Percentiles rank a stretch among this genome's conserved stretches.
phyloP scores from a whole-genome alignment of 2,329 filamentous ascomycete species.

The Ascochyta fabae region DNA sequence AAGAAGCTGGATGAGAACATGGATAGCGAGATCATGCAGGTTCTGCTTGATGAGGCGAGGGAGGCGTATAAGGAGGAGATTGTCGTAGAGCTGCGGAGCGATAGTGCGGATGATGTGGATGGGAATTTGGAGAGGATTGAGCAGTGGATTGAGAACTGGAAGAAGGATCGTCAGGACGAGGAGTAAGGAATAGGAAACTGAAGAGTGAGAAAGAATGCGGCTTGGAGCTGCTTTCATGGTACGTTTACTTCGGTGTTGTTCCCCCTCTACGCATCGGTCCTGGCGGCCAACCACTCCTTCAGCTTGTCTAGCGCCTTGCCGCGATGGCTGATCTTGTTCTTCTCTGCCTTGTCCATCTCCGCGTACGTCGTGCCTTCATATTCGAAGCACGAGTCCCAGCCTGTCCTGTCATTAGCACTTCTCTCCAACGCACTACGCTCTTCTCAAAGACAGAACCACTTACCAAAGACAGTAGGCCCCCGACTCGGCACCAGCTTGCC shows the following conservation, averaged over 20 bases:
- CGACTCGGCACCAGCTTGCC: conserved; percentile 85
- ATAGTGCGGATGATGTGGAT: conserved; percentile 86
- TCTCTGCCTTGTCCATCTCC: conserved; percentile 87
- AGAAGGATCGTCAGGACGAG: conserved; percentile 62
- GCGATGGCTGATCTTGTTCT: conserved; percentile 94
- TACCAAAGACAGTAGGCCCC: conserved; percentile 83
- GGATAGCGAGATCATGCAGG: conserved; percentile 97
- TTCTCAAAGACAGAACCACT: conserved; percentile 40
- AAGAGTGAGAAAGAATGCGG: not conserved
- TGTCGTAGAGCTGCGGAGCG: conserved; percentile 86
- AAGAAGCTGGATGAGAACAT: conserved; percentile 94
- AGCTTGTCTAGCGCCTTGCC: conserved; percentile 86
- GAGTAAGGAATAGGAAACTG: conserved; percentile 15
- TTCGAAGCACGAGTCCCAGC: conserved; percentile 97
- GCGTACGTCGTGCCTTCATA: conserved; percentile 88
- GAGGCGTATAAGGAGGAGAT: conserved; percentile 87
- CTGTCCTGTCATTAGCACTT: conserved; percentile 54
- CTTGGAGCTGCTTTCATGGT: conserved; percentile 5
- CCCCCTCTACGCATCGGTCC: conserved; percentile 30
- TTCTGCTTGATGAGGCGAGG: conserved; percentile 85
- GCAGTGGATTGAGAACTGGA: conserved; percentile 84
- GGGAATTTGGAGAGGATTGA: conserved; percentile 84
- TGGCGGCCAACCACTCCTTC: conserved; percentile 73
- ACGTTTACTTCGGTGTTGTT: conserved; percentile 1
- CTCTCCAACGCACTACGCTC: not conserved